Base-by-base conservation (phyloP, 2,329 filamentous ascomycete genomes). In the Pseudopithomyces maydicus region DNA sequence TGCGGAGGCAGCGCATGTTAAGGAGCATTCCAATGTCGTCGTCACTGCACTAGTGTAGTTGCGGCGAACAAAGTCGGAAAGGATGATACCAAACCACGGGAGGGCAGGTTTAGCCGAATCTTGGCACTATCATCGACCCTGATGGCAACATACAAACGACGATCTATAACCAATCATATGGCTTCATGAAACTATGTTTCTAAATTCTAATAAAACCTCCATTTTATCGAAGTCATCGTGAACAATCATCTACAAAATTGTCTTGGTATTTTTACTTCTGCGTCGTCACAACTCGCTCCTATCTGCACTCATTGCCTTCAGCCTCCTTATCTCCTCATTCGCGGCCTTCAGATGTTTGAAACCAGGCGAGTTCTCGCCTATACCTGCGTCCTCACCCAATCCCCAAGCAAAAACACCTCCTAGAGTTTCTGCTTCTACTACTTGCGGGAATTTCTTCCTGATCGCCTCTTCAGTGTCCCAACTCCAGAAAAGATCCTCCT, bases 381-480 rank as follows among this genome's bases (percentile, higher is more conserved):
- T 41, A 5, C 5, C 5, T 10, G 38, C 67, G 61, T 92, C 89
- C 73, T 91, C 88, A 1, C 88, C 89, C 53, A 91, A 66, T 2
- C 87, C 88, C 89, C 89, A 92, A 0, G 88, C 88, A 79, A 91
- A 90, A 4, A 90, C 84, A 14, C 90, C 90, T 2, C 89, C 88
- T 0, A 91, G 71, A 2, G 75, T 71, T 67, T 81, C 81, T 15
- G 78, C 77, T 41, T 80, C 77, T 6, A 90, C 78, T 35, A 92
- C 79, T 2, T 79, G 69, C 1, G 79, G 76, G 56, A 90, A 83
- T 76, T 92, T 92, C 58, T 77, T 78, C 33, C 71, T 64, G 51
- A 92, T 86, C n/a, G 85, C 80, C 10, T 79, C 78, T 0, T 82
- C 79, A 0, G 86, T 88, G 59, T 92, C 90, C 78, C 86, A 92